phyloP scores from a whole-genome alignment of 306 rosid species.

The Glycine latifolia region DNA sequence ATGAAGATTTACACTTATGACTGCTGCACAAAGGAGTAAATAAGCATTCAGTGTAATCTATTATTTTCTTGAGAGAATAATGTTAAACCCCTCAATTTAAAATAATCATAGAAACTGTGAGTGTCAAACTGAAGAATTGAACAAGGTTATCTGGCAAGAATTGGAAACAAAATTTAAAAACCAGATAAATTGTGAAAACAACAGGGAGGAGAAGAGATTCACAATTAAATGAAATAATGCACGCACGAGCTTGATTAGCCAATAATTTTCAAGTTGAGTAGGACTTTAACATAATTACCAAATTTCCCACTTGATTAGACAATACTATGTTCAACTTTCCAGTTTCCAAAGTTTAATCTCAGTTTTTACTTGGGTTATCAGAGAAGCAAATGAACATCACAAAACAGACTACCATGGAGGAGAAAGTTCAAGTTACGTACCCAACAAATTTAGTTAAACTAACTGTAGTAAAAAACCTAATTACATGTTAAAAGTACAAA shows the following conservation, averaged over 20 bases:
- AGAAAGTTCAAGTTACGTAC: conserved; percentile 14
- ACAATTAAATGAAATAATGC: conserved; percentile 25
- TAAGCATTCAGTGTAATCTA: neutral
- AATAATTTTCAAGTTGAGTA: neutral
- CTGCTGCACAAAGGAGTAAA: neutral
- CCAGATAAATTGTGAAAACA: conserved; percentile 32
- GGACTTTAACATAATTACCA: conserved; percentile 32
- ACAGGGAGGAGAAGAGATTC: conserved; percentile 20
- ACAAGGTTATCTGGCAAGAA: conserved; percentile 36
- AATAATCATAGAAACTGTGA: conserved; percentile 22
- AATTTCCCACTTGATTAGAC: conserved; percentile 7
- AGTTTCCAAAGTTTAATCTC: conserved; percentile 1
- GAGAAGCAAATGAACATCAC: neutral
- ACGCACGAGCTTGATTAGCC: conserved; percentile 21
- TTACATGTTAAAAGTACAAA: conserved; percentile 36
- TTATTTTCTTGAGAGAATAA: conserved; percentile 20
- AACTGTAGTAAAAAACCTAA: conserved; percentile 39
- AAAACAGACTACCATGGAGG: conserved; percentile 21
- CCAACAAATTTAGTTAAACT: conserved; percentile 10
- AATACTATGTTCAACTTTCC: conserved; percentile 21
- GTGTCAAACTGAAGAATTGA: conserved; percentile 27
- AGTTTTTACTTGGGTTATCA: neutral
- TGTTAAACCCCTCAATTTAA: neutral
- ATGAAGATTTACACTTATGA: conserved; percentile 10
- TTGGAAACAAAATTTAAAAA: neutral